These are phyloP conservation scores for Trichophaea hybrida DNA, from an alignment of 2,329 filamentous ascomycete genomes.

Conservation along the genomic window DNA sequence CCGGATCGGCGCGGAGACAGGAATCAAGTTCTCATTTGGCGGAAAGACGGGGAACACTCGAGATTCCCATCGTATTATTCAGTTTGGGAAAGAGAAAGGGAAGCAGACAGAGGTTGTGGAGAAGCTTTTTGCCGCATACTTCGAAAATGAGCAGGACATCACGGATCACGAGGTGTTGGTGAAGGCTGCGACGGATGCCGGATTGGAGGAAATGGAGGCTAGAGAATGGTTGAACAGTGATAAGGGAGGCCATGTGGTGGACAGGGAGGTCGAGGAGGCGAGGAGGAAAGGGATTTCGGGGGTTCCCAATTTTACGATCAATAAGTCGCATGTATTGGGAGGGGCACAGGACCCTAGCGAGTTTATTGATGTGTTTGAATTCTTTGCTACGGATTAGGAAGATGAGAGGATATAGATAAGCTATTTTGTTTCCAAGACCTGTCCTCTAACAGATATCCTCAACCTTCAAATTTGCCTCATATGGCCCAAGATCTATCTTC, in stretches of 20 bases:
- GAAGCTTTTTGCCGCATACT: conserved; percentile 51
- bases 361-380: conserved; percentile 51
- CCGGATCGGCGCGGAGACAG: conserved; percentile 46
- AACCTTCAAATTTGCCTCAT: not conserved
- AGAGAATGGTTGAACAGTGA: conserved; percentile 40
- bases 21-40: conserved; percentile 58
- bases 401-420: not conserved
- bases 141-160: conserved; percentile 50
- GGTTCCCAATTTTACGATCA: conserved; percentile 63
- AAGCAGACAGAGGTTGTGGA: conserved; percentile 42
- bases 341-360: conserved; percentile 56
- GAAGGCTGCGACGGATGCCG: conserved; percentile 41
- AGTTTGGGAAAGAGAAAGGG: conserved; percentile 42
- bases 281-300: conserved; percentile 43
- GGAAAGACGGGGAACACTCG: conserved; percentile 59
- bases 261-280: conserved; percentile 41
- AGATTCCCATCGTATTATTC: conserved; percentile 62
- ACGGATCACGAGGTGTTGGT: conserved; percentile 42
- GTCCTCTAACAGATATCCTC: conserved; percentile 10
- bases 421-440: not conserved
- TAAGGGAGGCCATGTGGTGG: conserved; percentile 43
- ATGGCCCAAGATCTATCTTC: conserved; percentile 57
- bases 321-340: conserved; percentile 50
- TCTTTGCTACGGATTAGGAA: not conserved
- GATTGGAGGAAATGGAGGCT: conserved; percentile 40